A percentile compares a stretch with the other conserved stretches of the same genome.
phyloP scores from a whole-genome alignment of 1,139 yeast species.

The Kurtzmaniella quercitrusa region DNA sequence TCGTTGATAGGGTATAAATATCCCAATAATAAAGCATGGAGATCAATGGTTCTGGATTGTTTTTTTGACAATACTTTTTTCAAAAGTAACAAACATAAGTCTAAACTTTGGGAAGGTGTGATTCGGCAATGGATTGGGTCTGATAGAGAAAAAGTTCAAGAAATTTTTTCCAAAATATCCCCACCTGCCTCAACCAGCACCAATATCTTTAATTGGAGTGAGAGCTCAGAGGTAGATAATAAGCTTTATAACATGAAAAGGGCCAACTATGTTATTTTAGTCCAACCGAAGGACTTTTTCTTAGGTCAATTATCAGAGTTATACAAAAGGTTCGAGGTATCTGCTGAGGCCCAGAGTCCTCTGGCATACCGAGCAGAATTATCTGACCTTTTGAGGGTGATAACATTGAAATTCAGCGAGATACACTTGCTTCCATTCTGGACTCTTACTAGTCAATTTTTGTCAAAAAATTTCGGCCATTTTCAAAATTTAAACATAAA shows the following conservation, averaged over 20 bases:
- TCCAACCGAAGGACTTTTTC: conserved; percentile 58
- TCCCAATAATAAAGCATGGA: conserved; percentile 49
- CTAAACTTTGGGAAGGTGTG: conserved; percentile 47
- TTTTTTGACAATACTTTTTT: conserved; percentile 51
- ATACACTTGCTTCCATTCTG: conserved; percentile 67
- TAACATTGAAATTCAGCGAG: conserved; percentile 58
- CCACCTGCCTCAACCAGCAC: conserved; percentile 49
- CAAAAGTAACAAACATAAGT: conserved; percentile 20
- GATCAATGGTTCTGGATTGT: conserved; percentile 45
- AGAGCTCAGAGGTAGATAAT: conserved; percentile 54
- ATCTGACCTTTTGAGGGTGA: conserved; percentile 56
- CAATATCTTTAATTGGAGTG: conserved; percentile 73
- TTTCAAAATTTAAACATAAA: conserved; percentile 26
- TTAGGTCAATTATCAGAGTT: conserved; percentile 47
- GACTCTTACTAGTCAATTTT: conserved; percentile 62
- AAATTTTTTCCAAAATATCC: conserved; percentile 48
- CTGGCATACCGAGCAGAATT: conserved; percentile 41
- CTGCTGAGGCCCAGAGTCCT: conserved; percentile 32
- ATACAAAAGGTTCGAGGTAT: conserved; percentile 45
- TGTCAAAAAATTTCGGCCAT: conserved; percentile 50
- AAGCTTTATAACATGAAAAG: conserved; percentile 51
- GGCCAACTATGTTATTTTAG: conserved; percentile 56
- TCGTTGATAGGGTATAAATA: conserved; percentile 30
- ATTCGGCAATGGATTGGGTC: conserved; percentile 52
- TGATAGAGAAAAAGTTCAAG: conserved; percentile 59